phyloP scores from a whole-genome alignment of 441 rosid species.

The Aleurites moluccanus region DNA sequence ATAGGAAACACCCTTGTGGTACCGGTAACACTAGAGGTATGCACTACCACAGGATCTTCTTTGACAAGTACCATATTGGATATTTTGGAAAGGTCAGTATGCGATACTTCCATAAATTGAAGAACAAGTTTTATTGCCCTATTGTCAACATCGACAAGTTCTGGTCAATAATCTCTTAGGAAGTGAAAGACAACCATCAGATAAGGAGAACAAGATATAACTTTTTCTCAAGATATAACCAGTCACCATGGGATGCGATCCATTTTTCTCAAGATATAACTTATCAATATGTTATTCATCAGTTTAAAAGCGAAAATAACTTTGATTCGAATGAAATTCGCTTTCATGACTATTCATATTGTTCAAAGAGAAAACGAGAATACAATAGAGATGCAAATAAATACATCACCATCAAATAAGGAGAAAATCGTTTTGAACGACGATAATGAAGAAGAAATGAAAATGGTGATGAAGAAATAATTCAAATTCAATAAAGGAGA shows the following conservation, averaged over 20 bases:
- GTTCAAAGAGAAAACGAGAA: neutral
- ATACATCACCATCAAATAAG: neutral
- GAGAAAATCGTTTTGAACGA: slow-evolving; percentile 8
- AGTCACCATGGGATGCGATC: slow-evolving; percentile 93
- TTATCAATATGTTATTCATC: slow-evolving; percentile 21
- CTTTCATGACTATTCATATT: slow-evolving; percentile 35
- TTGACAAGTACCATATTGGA: too few species aligned
- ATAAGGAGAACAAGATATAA: too few species aligned
- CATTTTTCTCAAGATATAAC: slow-evolving; percentile 32
- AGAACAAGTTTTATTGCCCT: too few species aligned
- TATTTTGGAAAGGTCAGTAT: too few species aligned
- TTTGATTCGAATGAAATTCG: slow-evolving; percentile 44
- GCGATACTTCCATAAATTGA: too few species aligned
- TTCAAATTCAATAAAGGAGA: slow-evolving; percentile 2
- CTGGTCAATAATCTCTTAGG: too few species aligned
- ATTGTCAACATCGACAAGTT: too few species aligned
- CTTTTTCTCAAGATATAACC: too few species aligned
- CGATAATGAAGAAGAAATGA: slow-evolving; percentile 8
- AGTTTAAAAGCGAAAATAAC: slow-evolving; percentile 48
- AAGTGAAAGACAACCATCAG: too few species aligned
- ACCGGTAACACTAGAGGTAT: too few species aligned
- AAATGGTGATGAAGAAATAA: slow-evolving; percentile 13
- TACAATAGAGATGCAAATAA: neutral
- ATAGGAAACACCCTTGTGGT: too few species aligned
- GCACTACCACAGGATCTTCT: too few species aligned